Percentiles rank a stretch among this genome's conserved stretches.
Evolutionary conservation across 345 rosid species (phyloP).

Genomic region (Crucihimalaya himalaica): DNA sequence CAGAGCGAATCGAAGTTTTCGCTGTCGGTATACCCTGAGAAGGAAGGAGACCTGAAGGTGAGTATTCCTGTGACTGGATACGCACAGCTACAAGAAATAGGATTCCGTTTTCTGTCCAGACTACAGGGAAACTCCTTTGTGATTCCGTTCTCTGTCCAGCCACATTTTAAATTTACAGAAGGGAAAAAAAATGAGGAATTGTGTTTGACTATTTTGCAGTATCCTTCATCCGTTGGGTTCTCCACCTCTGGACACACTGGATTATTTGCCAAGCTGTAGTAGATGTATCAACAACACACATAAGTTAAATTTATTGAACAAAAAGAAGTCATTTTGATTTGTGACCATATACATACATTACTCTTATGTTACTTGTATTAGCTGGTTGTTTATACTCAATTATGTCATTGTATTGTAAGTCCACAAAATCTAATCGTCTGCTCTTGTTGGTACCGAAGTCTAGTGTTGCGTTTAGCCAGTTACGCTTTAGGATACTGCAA

Average conservation of each 20-base stretch:
- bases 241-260: background rate
- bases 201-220: background rate
- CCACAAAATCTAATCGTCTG: background rate
- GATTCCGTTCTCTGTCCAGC: too few relatives aligned
- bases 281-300: background rate
- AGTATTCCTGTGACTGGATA: background rate
- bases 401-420: background rate
- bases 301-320: background rate
- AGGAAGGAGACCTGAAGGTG: background rate
- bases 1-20: accelerated
- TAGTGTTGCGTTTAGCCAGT: background rate
- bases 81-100: too few relatives aligned
- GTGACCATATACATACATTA: background rate
- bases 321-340: background rate
- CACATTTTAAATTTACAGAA: too few relatives aligned
- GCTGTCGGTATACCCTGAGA: background rate
- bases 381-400: background rate
- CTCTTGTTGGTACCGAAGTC: background rate
- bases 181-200: background rate
- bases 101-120: too few relatives aligned
- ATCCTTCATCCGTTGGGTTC: background rate
- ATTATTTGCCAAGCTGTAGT: background rate
- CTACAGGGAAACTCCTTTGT: too few relatives aligned
- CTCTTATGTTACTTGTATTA: background rate
- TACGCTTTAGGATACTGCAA: background rate